phyloP scores from a whole-genome alignment of 148 eudicot genomes.

The Suaeda aralocaspica region DNA sequence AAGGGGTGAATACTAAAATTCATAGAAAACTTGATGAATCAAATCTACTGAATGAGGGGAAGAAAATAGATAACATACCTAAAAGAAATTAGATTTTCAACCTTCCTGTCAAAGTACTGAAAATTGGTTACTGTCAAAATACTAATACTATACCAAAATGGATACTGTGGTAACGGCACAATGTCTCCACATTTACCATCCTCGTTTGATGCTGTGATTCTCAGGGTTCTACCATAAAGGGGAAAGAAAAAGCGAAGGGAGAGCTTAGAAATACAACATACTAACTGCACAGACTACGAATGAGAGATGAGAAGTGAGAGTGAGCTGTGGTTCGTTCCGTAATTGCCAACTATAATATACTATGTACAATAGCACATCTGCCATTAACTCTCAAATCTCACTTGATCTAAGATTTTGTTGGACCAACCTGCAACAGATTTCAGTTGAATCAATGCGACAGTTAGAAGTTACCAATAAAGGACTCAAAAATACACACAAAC shows the following conservation, averaged over 20 bases:
- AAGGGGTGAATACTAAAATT: neutral
- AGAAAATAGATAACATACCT: conserved; percentile 3
- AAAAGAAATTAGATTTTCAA: neutral
- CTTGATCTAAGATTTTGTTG: conserved; percentile 2
- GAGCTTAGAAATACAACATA: neutral
- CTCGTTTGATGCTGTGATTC: neutral
- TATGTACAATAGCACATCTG: conserved; percentile 9
- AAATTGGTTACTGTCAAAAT: conserved; percentile 18
- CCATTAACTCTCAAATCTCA: conserved; percentile 5
- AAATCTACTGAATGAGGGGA: neutral
- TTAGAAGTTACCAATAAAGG: neutral
- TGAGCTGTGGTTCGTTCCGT: neutral
- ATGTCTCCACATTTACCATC: neutral
- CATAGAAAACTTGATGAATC: neutral
- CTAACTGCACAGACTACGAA: conserved; percentile 2
- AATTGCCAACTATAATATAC: conserved; percentile 6
- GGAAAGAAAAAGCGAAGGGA: neutral
- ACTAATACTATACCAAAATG: conserved; percentile 12
- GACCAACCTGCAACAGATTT: conserved; percentile 21
- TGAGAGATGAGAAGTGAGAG: neutral
- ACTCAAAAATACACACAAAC: neutral
- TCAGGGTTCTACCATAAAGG: neutral
- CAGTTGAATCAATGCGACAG: neutral
- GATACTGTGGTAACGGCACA: neutral
- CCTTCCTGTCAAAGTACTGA: conserved; percentile 8